These are phyloP conservation scores for Thraustochytrium sp. DNA, from an alignment of 352 stramenopile genomes.

Conservation along the genomic window DNA sequence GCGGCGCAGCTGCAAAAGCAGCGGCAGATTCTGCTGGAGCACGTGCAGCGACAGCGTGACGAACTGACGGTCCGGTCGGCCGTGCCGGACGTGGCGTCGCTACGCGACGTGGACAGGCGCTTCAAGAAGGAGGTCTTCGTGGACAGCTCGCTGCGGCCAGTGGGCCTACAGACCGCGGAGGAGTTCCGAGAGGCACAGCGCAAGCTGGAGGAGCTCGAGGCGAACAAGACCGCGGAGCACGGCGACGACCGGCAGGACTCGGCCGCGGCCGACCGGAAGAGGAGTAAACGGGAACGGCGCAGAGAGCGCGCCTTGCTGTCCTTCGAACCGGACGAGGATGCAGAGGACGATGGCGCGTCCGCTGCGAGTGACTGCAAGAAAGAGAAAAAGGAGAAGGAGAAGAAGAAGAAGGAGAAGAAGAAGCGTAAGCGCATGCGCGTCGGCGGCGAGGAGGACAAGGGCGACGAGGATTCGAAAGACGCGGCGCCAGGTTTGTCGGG, in stretches of 20 bases:
- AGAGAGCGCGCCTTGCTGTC: not conserved
- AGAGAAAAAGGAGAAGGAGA: slow-evolving; percentile 62
- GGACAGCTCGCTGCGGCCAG: not conserved
- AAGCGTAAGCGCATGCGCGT: slow-evolving; percentile 58
- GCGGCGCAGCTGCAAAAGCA: slow-evolving; percentile 6
- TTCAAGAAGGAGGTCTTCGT: not conserved
- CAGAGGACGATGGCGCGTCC: not conserved
- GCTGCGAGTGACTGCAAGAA: not conserved
- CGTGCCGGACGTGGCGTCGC: not conserved
- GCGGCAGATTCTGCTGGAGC: not conserved
- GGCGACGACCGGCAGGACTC: not conserved
- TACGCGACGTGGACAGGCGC: not conserved
- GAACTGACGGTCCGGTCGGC: not conserved
- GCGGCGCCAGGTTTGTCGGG: slow-evolving; percentile 18
- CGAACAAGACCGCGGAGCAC: not conserved
- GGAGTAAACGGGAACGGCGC: not conserved
- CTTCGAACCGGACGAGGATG: not conserved
- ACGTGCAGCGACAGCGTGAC: not conserved
- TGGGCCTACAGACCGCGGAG: not conserved
- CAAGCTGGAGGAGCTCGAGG: not conserved
- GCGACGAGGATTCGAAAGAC: slow-evolving; percentile 45
- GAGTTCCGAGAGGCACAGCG: slow-evolving; percentile 3
- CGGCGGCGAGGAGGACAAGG: slow-evolving; percentile 67
- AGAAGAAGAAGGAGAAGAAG: slow-evolving; percentile 50
- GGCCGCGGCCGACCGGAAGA: not conserved